A percentile compares a stretch with the other conserved stretches of the same genome.
Conservation (phyloP, 2,329 filamentous ascomycete genomes). For the Claviceps arundinis region DNA sequence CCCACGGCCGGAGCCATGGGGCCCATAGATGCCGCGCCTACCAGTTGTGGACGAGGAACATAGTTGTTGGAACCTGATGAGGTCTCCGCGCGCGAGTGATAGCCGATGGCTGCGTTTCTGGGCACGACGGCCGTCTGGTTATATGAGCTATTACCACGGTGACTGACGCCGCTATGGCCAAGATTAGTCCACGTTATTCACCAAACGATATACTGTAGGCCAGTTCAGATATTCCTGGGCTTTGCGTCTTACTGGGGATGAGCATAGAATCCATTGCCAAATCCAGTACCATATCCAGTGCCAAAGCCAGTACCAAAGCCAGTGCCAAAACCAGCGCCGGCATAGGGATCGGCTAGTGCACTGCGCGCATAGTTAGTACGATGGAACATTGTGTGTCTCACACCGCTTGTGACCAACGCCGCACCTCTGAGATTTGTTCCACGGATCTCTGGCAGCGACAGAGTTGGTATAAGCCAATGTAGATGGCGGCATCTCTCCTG, state of each 20-base stretch:
- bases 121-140: slow-evolving; percentile 11
- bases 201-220: not conserved
- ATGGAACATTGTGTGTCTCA: slow-evolving; percentile 10
- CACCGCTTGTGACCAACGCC: slow-evolving; percentile 8
- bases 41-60: slow-evolving; percentile 28
- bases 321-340: slow-evolving; percentile 21
- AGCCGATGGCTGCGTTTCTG: slow-evolving; percentile 16
- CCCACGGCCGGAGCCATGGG: slow-evolving; percentile 14
- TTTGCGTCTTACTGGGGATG: slow-evolving; percentile 24
- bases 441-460: slow-evolving; percentile 33
- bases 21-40: slow-evolving; percentile 20
- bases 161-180: slow-evolving; percentile 27
- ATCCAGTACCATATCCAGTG: no score
- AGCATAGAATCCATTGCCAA: slow-evolving; percentile 19
- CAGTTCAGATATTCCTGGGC: not conserved
- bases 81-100: slow-evolving; percentile 26
- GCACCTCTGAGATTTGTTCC: slow-evolving; percentile 41
- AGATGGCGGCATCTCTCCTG: slow-evolving; percentile 31
- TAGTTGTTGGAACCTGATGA: slow-evolving; percentile 26
- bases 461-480: slow-evolving; percentile 34
- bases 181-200: slow-evolving; percentile 18
- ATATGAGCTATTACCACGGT: slow-evolving; percentile 21
- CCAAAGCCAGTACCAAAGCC: no score
- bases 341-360: slow-evolving; percentile 18
- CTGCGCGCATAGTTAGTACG: slow-evolving; percentile 11